Base-by-base conservation (phyloP, 2,329 filamentous ascomycete species). In the Fusarium verrucosum region DNA sequence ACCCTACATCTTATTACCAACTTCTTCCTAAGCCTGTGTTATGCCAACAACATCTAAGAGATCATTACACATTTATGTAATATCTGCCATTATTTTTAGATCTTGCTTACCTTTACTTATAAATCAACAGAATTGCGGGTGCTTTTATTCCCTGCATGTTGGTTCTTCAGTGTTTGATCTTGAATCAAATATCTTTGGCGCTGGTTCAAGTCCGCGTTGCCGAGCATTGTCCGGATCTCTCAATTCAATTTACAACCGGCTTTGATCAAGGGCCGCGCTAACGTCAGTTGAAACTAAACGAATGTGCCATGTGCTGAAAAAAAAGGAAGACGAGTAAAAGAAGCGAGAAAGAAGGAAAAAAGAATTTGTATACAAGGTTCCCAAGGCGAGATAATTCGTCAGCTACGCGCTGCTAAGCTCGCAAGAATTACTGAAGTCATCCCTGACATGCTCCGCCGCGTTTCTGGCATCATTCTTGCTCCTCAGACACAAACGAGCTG, bases 381-480 rank as follows among this genome's bases (percentile, higher is more conserved):
- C 28, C n/a, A 37, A 25, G 20, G 22, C n/a, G 40, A 28, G 4
- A 33, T 30, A 28, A 44, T 16, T 20, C 17, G 35, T 19, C 28
- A 25, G 33, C 8, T 9, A 45, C n/a, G 25, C 20, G 22, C 35
- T 46, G 22, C 17, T 16, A 22, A 45, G 52, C 38, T 36, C 46
- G 22, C 33, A 36, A 36, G 40, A 25, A 7, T 38, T 47, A 44
- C 17, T 32, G n/a, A 35, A 43, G 26, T 42, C 40, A 50, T 53
- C 32, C 46, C 37, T 50, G 47, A 36, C 51, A 42, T 20, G 20
- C 45, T 42, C 36, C 35, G 50, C 40, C 50, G 40, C 40, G 28
- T 38, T 61, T 63, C 60, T 69, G 50, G 49, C 45, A 50, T 42
- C 49, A 63, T 52, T 51, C 37, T 58, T 40, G 25, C 30, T 66